These are phyloP conservation scores for Didymellaceae sp. DNA, from an alignment of 2,329 filamentous ascomycete species.

Conservation along the genomic window DNA sequence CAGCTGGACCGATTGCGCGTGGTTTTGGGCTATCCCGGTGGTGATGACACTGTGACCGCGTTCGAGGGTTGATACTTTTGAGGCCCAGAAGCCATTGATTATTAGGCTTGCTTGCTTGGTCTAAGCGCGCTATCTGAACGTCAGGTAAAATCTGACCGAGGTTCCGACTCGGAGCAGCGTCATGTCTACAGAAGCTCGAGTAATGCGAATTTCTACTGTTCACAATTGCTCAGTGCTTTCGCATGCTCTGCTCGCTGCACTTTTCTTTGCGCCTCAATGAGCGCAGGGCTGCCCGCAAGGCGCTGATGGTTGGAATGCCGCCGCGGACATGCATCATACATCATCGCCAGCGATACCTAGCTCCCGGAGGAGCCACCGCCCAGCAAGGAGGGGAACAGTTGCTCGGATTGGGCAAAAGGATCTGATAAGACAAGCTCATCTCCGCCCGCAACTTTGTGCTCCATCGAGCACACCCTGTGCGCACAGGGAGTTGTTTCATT, in stretches of 20 bases:
- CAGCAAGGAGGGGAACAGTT: slow-evolving; percentile 21
- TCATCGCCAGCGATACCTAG: slow-evolving; percentile 25
- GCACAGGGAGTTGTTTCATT: too few species aligned
- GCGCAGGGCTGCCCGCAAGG: not conserved
- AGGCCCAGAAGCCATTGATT: slow-evolving; percentile 5
- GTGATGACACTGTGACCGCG: slow-evolving; percentile 21
- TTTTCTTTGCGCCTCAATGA: not conserved
- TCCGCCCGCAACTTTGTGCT: slow-evolving; percentile 20
- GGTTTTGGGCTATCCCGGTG: slow-evolving; percentile 10
- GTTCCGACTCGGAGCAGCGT: slow-evolving; percentile 5
- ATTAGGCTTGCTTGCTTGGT: not conserved
- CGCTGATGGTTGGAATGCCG: slow-evolving; percentile 10
- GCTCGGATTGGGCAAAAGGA: slow-evolving; percentile 21
- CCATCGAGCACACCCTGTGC: not conserved
- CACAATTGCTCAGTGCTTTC: not conserved
- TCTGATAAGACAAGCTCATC: slow-evolving; percentile 44
- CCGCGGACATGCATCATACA: slow-evolving; percentile 20
- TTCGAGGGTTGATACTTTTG: slow-evolving; percentile 7
- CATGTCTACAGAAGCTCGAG: not conserved
- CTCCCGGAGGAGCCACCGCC: slow-evolving; percentile 24
- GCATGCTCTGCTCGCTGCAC: not conserved
- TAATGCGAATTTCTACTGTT: not conserved
- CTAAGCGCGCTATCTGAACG: slow-evolving; percentile 6
- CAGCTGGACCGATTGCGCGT: slow-evolving; percentile 12
- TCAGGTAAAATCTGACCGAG: slow-evolving; percentile 8